Conservation (phyloP, 2,329 filamentous ascomycete species). For the Alternaria tenuissima region DNA sequence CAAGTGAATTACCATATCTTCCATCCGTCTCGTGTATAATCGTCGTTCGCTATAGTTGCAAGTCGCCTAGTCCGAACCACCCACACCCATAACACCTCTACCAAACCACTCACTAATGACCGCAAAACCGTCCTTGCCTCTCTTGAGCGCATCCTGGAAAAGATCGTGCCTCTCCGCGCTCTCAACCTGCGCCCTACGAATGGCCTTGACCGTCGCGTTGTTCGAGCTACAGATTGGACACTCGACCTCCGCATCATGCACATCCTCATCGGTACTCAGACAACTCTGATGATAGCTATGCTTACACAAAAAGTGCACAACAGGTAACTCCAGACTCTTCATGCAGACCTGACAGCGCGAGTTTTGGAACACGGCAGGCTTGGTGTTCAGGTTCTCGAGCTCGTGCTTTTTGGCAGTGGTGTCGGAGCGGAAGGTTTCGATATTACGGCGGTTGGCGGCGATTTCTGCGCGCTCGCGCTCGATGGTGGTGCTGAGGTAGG, state of each 20-base stretch:
- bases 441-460: slow-evolving; percentile 79
- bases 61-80: slow-evolving; percentile 31
- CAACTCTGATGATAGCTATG: slow-evolving; percentile 96
- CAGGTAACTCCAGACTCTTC: slow-evolving; percentile 80
- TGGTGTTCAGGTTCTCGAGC: slow-evolving; percentile 76
- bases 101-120: slow-evolving; percentile 96
- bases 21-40: too few species aligned
- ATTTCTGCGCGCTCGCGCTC: slow-evolving; percentile 89
- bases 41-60: too few species aligned
- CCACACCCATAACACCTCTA: slow-evolving; percentile 81
- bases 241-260: slow-evolving; percentile 71
- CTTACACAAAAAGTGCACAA: slow-evolving; percentile 95
- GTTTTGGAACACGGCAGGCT: slow-evolving; percentile 89
- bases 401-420: slow-evolving; percentile 82
- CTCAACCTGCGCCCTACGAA: slow-evolving; percentile 85
- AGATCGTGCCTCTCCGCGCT: slow-evolving; percentile 86
- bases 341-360: slow-evolving; percentile 87
- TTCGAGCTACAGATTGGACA: slow-evolving; percentile 85
- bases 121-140: slow-evolving; percentile 84
- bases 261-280: slow-evolving; percentile 70
- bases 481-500: slow-evolving; percentile 88
- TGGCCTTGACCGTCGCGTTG: slow-evolving; percentile 88
- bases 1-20: too few species aligned
- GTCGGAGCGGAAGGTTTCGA: slow-evolving; percentile 82
- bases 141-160: slow-evolving; percentile 80